These are phyloP conservation scores for Tetradesmus lagerheimii DNA, from an alignment of 139 green algal species.

Conservation along the genomic window DNA sequence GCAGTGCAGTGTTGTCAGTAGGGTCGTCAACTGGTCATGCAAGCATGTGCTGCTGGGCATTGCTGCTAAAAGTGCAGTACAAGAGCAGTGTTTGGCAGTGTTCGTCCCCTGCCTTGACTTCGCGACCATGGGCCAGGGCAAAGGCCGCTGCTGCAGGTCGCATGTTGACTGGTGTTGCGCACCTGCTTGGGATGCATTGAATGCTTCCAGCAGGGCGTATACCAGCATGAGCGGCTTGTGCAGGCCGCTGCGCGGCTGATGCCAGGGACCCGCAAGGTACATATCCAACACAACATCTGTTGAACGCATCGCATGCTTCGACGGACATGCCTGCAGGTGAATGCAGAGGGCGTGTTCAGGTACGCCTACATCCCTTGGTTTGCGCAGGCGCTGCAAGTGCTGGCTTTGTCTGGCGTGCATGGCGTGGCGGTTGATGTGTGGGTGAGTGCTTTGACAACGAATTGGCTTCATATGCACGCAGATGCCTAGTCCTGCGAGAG, in stretches of 20 bases:
- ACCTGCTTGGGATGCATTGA: too few relatives aligned
- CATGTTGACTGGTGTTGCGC: too few relatives aligned
- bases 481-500: not conserved
- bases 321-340: constrained; percentile 68
- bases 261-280: too few relatives aligned
- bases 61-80: not conserved
- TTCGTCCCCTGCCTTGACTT: not conserved
- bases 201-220: too few relatives aligned
- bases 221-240: too few relatives aligned
- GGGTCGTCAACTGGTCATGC: not conserved
- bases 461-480: not conserved
- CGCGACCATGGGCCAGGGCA: not conserved
- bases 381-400: constrained; percentile 68
- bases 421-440: constrained; percentile 93
- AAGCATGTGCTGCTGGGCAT: not conserved
- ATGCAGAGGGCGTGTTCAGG: constrained; percentile 76
- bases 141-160: not conserved
- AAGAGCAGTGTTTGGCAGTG: too few relatives aligned
- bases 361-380: constrained; percentile 85
- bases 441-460: constrained; percentile 59
- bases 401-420: constrained; percentile 81
- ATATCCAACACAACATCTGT: too few relatives aligned
- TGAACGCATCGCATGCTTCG: too few relatives aligned
- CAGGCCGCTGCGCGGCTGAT: too few relatives aligned
- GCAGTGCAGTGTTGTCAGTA: not conserved